These are phyloP conservation scores for Dioszegia crocea DNA, from an alignment of 768 basidiomycete species.

Conservation along the genomic window DNA sequence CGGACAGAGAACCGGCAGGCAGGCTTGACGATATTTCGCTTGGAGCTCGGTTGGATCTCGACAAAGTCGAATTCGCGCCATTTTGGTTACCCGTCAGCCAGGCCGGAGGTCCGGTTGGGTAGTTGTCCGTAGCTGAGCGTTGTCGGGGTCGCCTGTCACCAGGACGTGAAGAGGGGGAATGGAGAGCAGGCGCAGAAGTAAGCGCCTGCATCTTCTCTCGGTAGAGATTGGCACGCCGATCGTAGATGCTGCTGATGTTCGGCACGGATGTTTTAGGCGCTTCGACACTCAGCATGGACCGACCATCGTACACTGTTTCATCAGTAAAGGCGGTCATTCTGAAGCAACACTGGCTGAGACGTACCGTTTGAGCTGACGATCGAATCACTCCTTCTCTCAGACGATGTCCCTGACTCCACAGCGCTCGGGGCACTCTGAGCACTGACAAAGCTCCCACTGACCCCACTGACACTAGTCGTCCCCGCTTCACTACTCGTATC, in stretches of 20 bases:
- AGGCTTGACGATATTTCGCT: constrained; percentile 1
- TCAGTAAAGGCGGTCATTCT: neutral
- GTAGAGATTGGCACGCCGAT: constrained; percentile 45
- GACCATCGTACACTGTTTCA: neutral
- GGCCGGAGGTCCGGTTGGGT: neutral
- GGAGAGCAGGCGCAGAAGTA: constrained; percentile 24
- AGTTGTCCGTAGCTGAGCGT: constrained; percentile 1
- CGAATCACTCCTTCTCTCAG: neutral
- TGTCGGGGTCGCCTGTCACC: neutral
- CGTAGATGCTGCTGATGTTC: constrained; percentile 48
- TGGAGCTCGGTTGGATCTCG: neutral
- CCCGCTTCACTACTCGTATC: neutral
- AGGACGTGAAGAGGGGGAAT: constrained; percentile 6
- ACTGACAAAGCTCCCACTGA: constrained; percentile 12
- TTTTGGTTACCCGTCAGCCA: constrained; percentile 2
- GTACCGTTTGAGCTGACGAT: constrained; percentile 4
- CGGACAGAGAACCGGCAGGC: neutral
- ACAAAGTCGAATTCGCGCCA: neutral
- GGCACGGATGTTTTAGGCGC: constrained; percentile 38
- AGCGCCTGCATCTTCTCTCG: constrained; percentile 42
- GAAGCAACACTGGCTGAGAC: neutral
- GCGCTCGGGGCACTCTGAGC: constrained; percentile 13
- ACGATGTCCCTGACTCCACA: neutral
- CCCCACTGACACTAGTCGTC: neutral
- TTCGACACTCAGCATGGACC: constrained; percentile 5